Base-by-base conservation (phyloP, 257 asterid genomes). In the Parsonsia alboflavescens region DNA sequence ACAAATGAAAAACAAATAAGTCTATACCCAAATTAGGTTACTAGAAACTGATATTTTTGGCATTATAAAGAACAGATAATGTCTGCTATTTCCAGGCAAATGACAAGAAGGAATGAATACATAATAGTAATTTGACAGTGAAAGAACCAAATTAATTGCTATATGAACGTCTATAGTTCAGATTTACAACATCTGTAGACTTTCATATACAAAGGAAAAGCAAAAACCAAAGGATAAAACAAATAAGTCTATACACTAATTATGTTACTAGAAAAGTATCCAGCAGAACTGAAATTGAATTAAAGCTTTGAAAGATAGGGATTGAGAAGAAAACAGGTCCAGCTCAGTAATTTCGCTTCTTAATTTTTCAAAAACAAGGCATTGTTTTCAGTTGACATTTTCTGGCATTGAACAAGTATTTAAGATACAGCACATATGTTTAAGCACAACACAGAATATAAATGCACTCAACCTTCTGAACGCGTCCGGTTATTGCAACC, bases 401-500 rank as follows among this genome's bases (percentile, higher is more conserved):
- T 64, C 48, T 4, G 7, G 16, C 48, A 17, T 36, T 33, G 44
- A 19, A 36, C 49, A 17, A 64, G 3, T 64, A 36, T 17, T 64
- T 13, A 24, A 36, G 9, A 59, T 26, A 59, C 6, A 59, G 15
- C 39, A 26, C 65, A 26, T 5, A 65, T 65, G 49, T 39, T 28
- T 15, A 2, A 28, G 24, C 50, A 39, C 30, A 65, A 42, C 49
- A 69, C 13, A 48, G 8, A 30, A 22, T 2, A 2, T 36, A 26
- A 53, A 75, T 75, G 70, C 71, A 71, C 61, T 24, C 68, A 76
- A 93, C 98, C 98, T 94, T 94, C 76, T 94, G 98, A 74, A 94
- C 97, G 50, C 98, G 98, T 44, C 97, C 97, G 26, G 97, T 90
- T 77, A 94, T 91, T 73, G 98, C 97, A 82, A 94, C 97, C 82